Evolutionary conservation across 441 rosid species (phyloP).

Genomic region (Erodium moschatum): DNA sequence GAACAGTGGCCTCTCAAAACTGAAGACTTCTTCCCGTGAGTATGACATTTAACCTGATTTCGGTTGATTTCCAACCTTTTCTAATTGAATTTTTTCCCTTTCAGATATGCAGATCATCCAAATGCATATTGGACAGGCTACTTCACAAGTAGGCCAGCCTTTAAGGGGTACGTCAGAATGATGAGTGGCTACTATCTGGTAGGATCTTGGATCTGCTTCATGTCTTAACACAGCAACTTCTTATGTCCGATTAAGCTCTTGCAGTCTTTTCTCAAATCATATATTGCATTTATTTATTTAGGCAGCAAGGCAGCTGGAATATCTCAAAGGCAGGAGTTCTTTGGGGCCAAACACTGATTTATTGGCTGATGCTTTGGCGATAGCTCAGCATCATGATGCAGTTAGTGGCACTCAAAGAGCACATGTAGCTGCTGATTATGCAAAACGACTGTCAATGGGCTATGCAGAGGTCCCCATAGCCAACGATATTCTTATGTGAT

Average conservation of each 20-base stretch:
- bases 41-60: slow-evolving; percentile 17
- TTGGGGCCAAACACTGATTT: slow-evolving; percentile 69
- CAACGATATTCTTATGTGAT: slow-evolving; percentile 9
- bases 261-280: slow-evolving; percentile 15
- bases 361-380: slow-evolving; percentile 86
- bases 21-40: slow-evolving; percentile 95
- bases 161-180: slow-evolving; percentile 82
- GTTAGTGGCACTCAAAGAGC: slow-evolving; percentile 89
- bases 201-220: slow-evolving; percentile 37
- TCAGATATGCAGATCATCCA: slow-evolving; percentile 91
- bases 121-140: slow-evolving; percentile 99
- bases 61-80: slow-evolving; percentile 13
- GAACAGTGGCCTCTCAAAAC: slow-evolving; percentile 82
- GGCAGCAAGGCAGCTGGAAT: slow-evolving; percentile 95
- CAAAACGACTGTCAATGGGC: slow-evolving; percentile 82
- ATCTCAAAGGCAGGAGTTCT: slow-evolving; percentile 63
- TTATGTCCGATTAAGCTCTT: slow-evolving; percentile 15
- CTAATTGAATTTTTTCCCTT: slow-evolving; percentile 18
- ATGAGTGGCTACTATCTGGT: slow-evolving; percentile 96
- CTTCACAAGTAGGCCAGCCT: slow-evolving; percentile 84
- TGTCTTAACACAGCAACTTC: neutral
- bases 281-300: slow-evolving; percentile 20
- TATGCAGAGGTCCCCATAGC: slow-evolving; percentile 51
- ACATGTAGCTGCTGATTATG: slow-evolving; percentile 94
- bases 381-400: slow-evolving; percentile 96